A percentile compares a stretch with the other conserved stretches of the same genome.
These are phyloP conservation scores for Kuraishia piskuri DNA, from an alignment of 805 yeast species.

Conservation along the genomic window DNA sequence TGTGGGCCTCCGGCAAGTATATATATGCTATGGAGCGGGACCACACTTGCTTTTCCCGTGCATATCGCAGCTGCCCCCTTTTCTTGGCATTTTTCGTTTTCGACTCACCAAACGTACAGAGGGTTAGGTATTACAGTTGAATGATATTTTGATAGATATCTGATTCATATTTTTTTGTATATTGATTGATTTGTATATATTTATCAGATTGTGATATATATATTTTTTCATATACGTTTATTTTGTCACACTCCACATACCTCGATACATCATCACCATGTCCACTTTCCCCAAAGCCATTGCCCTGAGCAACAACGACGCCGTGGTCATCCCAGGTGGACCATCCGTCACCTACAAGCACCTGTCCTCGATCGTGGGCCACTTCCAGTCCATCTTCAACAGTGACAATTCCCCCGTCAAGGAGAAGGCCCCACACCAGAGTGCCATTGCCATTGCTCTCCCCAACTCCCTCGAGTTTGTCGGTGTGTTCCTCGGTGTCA, in stretches of 20 bases:
- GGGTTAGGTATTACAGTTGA: too few species aligned
- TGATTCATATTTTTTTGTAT: too few species aligned
- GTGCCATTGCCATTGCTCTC: slow-evolving; percentile 49
- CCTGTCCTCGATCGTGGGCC: slow-evolving; percentile 34
- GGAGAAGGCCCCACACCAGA: slow-evolving; percentile 23
- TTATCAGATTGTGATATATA: neutral
- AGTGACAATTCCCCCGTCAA: slow-evolving; percentile 32
- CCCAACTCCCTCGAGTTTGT: slow-evolving; percentile 55
- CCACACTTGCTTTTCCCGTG: neutral
- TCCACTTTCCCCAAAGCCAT: slow-evolving; percentile 30
- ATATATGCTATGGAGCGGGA: neutral
- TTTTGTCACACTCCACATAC: too few species aligned
- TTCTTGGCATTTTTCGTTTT: neutral
- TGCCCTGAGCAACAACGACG: slow-evolving; percentile 26
- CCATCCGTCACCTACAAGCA: slow-evolving; percentile 34
- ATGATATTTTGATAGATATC: too few species aligned
- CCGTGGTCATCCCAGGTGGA: slow-evolving; percentile 40
- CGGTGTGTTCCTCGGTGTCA: slow-evolving; percentile 45
- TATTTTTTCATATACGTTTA: too few species aligned
- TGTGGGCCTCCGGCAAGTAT: too few species aligned
- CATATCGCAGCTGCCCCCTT: neutral
- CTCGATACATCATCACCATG: slow-evolving; percentile 10
- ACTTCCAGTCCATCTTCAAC: slow-evolving; percentile 38
- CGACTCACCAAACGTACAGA: too few species aligned
- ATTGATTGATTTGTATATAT: too few species aligned